Base-by-base conservation (phyloP, 148 eudicot genomes). In the Silene uniflora region DNA sequence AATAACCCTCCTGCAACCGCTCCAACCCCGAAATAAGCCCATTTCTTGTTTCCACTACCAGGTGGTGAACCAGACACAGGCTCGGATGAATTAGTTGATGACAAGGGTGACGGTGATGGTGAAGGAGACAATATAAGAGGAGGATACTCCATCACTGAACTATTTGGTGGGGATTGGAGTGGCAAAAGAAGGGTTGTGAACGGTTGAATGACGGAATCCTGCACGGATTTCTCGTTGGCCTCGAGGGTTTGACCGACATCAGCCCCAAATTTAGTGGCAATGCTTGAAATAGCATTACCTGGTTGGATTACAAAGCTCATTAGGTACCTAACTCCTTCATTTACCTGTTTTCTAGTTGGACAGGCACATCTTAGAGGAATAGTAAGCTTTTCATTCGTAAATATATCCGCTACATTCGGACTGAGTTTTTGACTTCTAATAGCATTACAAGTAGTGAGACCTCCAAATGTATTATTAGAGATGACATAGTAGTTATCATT, bases 341-440 rank as follows among this genome's bases (percentile, higher is more conserved):
- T 81, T 44, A 65, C 78, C 67, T 95, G 98, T 17, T 73, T 84
- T 74, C 67, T 81, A 1, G 97, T 95, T 54, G 97, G 98, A 82
- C 98, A 95, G 60, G 93, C 97, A 78, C 98, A 95, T 72, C 97
- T 86, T 7, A 95, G 23, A 63, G 98, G 97, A 64, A 95, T 85
- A 22, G 42, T 71, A 21, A 94, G 73, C 32, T 75, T 88, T 52
- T 82, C 73, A 52, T 88, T 84, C 10, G 79, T 27, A 39, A 24
- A 54, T 42, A 90, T 75, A n/a, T 75, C 21, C 1, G 60, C 77
- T 6, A 58, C 22, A 3, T 84, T 47, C 7, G 49, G 81, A 65
- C 80, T 73, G 16, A 8, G 24, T 27, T 88, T 90, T 60, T 90
- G 89, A 27, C 29, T 85, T 68, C 77, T 67, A 10, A 95, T 82